Base-by-base conservation (phyloP, 768 basidiomycete species). In the Mycena sanguinolenta region DNA sequence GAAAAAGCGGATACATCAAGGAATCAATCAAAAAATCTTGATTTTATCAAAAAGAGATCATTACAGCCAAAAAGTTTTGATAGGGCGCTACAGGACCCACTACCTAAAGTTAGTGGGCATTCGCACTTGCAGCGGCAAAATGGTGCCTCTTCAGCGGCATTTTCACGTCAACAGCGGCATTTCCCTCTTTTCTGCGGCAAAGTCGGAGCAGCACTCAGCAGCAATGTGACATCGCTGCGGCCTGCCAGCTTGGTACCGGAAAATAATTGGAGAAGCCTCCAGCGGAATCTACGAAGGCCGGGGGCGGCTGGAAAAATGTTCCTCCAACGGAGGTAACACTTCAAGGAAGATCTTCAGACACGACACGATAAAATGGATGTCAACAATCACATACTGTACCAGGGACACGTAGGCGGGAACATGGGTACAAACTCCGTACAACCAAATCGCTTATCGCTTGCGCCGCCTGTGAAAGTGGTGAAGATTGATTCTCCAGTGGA, bases 221-320 rank as follows among this genome's bases (percentile, higher is more conserved):
- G n/a, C n/a, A n/a, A n/a, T n/a, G n/a, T n/a, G n/a, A n/a, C n/a
- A n/a, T n/a, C n/a, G n/a, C 66, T 27, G 52, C 28, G 30, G 59
- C 58, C 32, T 67, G 66, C 23, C 34, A 67, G 58, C 50, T 67
- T 42, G 66, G 66, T 27, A 61, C 59, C 25, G 66, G 38, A 53
- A 67, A 67, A 46, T 34, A 54, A 61, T 67, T 61, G 13, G 66
- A 67, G 52, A 67, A 67, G 19, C 66, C 66, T 38, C 66, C 66
- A 28, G 52, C 49, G 25, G 65, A 67, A 21, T 59, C 54, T 55
- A 23, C 46, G 39, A 67, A 67, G 25, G 66, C 66, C 39, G 66
- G 59, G 13, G 65, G 65, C 38, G 65, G 65, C 36, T 66, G 65
- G 49, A 65, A 65, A 36, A 65, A 65, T 58, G 64, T 65, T 36